A percentile compares a stretch with the other conserved stretches of the same genome.
Conservation (phyloP, 805 yeast genomes). For the Maudiozyma turicensis region DNA sequence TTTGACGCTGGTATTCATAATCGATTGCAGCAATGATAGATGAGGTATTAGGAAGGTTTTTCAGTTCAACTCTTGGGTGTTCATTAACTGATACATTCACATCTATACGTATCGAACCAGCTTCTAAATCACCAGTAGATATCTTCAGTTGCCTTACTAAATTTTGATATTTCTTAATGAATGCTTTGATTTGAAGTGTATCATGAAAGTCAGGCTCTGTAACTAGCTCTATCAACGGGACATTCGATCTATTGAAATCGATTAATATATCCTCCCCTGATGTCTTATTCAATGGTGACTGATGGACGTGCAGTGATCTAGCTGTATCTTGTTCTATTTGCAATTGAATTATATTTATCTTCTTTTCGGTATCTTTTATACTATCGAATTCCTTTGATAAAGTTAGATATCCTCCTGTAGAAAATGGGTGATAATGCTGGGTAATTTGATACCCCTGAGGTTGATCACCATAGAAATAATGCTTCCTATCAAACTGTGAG, state of each 20-base stretch:
- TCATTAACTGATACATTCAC: conserved; percentile 78
- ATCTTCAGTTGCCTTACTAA: conserved; percentile 59
- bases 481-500: conserved; percentile 84
- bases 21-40: conserved; percentile 70
- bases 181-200: conserved; percentile 60
- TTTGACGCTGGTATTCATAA: conserved; percentile 67
- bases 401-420: conserved; percentile 51
- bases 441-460: conserved; percentile 95
- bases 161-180: conserved; percentile 71
- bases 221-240: conserved; percentile 83
- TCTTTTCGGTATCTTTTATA: conserved; percentile 33
- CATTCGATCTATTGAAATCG: conserved; percentile 77
- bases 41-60: conserved; percentile 76
- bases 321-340: conserved; percentile 97
- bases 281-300: conserved; percentile 14
- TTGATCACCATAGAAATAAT: conserved; percentile 93
- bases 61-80: conserved; percentile 74
- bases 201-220: conserved; percentile 77
- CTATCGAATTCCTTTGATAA: conserved; percentile 47
- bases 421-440: conserved; percentile 75
- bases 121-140: conserved; percentile 84
- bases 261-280: conserved; percentile 34
- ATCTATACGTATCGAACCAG: conserved; percentile 92
- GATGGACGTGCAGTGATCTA: conserved; percentile 44
- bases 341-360: conserved; percentile 61